These are phyloP conservation scores for Gilbertella persicaria DNA, from an alignment of 371 early-diverging fungal species.

Conservation along the genomic window DNA sequence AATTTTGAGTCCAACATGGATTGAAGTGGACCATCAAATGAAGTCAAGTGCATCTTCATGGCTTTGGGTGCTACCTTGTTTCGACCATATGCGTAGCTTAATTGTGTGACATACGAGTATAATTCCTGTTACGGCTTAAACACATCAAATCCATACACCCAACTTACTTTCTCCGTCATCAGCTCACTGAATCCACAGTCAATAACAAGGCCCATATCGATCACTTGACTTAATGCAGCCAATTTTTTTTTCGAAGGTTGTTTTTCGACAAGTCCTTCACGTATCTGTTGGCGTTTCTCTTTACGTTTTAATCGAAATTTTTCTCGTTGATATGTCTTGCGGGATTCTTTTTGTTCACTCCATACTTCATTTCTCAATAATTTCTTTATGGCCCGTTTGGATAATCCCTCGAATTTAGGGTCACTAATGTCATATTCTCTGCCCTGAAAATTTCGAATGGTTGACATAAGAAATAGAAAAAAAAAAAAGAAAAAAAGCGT, in stretches of 20 bases:
- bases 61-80: constrained; percentile 55
- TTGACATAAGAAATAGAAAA: no score
- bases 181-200: constrained; percentile 77
- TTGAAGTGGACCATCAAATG: constrained; percentile 37
- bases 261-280: constrained; percentile 32
- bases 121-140: constrained; percentile 25
- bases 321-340: constrained; percentile 26
- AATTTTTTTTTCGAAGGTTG: constrained; percentile 31
- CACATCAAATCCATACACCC: background rate
- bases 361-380: constrained; percentile 38
- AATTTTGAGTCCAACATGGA: constrained; percentile 44
- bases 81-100: constrained; percentile 44
- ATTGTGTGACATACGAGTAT: constrained; percentile 31
- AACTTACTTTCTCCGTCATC: constrained; percentile 74
- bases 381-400: constrained; percentile 40
- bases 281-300: constrained; percentile 26
- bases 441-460: constrained; percentile 27
- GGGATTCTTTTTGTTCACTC: constrained; percentile 34
- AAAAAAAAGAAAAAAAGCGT: no score
- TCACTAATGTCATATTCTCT: constrained; percentile 37
- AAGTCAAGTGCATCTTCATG: constrained; percentile 50
- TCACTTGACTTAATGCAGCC: constrained; percentile 22
- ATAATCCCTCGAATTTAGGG: constrained; percentile 40
- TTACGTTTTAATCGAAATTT: constrained; percentile 29
- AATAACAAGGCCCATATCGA: constrained; percentile 55